Evolutionary conservation across 805 yeast genomes (phyloP).

Genomic region (Barnettozyma californica): DNA sequence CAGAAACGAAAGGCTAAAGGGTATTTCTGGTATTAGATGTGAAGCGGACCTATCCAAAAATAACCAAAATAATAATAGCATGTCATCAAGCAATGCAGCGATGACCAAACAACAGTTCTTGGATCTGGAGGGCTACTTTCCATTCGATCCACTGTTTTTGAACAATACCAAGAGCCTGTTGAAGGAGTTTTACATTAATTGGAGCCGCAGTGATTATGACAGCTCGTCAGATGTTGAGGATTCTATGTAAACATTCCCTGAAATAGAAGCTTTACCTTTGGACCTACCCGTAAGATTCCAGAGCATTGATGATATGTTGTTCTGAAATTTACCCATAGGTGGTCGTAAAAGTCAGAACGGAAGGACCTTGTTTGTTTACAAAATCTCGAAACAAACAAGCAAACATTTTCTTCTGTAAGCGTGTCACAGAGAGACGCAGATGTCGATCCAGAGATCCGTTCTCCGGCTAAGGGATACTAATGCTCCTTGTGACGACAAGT

Average conservation of each 20-base stretch:
- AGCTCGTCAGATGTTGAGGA: constrained; percentile 37
- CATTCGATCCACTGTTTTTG: constrained; percentile 86
- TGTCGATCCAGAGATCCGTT: background rate
- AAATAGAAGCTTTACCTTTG: background rate
- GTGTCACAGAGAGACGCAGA: background rate
- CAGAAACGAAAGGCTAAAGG: constrained; percentile 45
- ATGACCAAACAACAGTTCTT: constrained; percentile 71
- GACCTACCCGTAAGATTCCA: background rate
- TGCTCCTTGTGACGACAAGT: background rate
- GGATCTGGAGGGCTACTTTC: constrained; percentile 92
- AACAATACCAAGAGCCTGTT: constrained; percentile 54
- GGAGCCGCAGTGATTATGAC: constrained; percentile 65
- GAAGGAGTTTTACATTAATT: constrained; percentile 61
- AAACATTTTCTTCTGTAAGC: background rate
- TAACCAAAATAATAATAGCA: constrained; percentile 15
- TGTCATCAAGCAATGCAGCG: constrained; percentile 18
- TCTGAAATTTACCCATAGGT: background rate
- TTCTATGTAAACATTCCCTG: background rate
- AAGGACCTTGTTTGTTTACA: background rate
- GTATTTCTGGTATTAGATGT: constrained; percentile 30
- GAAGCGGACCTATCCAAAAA: constrained; percentile 25
- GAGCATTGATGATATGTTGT: background rate
- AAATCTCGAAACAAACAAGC: background rate
- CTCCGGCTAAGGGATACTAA: background rate
- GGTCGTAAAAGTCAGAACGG: background rate